Base-by-base conservation (phyloP, 495 filamentous ascomycete species). In the Aspergillus incahuasiensis region DNA sequence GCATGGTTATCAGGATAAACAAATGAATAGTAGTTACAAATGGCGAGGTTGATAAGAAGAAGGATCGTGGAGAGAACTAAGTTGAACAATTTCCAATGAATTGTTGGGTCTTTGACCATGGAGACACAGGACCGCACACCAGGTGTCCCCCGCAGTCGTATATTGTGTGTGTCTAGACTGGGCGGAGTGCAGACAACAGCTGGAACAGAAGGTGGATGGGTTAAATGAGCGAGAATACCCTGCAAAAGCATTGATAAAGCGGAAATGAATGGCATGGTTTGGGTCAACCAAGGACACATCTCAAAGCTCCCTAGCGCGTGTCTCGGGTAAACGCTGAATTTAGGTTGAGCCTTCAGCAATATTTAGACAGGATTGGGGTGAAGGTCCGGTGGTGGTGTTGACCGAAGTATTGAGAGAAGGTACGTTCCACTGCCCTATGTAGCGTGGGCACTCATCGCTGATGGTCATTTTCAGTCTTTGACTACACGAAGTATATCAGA, bases 31-130 rank as follows among this genome's bases (percentile, higher is more conserved):
- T 6, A 25, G 25, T 13, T 73, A 88, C 86, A 89, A 19, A 84
- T 71, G 46, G 80, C 68, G 28, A 88, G 67, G 42, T 81, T 71
- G 22, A 82, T 43, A 7, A 75, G 66, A 21, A 87, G 62, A 50
- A 86, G 76, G 21, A 76, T 44, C 6, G 78, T 78, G 15, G 82
- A 81, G 5, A 83, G 74, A 53, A 84, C 73, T 63, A 78, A 80
- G 13, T 78, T 74, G 57, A 87, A 67, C 19, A 87, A 74, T 53
- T 84, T 85, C 48, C 71, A 65, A 48, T 79, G 71, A 25, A 82
- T 71, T 35, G 70, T 70, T n/a, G 71, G 64, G 52, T 81, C 79
- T 61, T 73, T 79, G 45, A 85, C 63, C 61, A 75, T 75, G 16
- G 80, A 77, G 50, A 80, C 74, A 56, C 77, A 81, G 41, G 76